Base-by-base conservation (phyloP, 148 eudicot genomes). In the Polygonum aviculare region DNA sequence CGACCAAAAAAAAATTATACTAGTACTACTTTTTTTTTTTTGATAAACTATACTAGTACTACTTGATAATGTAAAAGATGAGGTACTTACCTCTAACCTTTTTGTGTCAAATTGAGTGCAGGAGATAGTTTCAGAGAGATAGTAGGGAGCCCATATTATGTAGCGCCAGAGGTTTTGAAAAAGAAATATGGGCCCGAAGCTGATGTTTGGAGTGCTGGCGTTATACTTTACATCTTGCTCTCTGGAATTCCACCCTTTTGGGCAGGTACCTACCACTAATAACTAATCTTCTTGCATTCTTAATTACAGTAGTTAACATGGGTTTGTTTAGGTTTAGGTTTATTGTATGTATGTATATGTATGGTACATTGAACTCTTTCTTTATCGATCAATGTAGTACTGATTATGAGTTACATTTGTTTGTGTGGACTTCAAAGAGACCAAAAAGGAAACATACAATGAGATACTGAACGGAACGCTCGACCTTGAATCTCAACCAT, bases 151-250 rank as follows among this genome's bases (percentile, higher is more conserved):
- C 89, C 95, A 4, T 88, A 78, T 82, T 90, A 90, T 69, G 88
- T 88, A 54, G 95, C 95, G 14, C 95, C 95, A 62, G 95, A 90
- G 79, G 92, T 88, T 19, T 52, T 90, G 81, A 83, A 76, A 69
- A 88, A 90, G 78, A 83, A 78, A 36, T 90, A 90, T 50, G 95
- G 95, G 47, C 90, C 88, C 69, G 95, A 90, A 84, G 84, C 84
- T 38, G 95, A 90, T 81, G 95, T 90, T 38, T 90, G 95, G 95
- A 90, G 95, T 81, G 95, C 90, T 44, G 95, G 95, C 65, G 89
- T 90, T 48, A 90, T 90, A 6, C 77, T 90, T 22, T 90, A 90
- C 83, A 90, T 90, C 74, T 80, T 90, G 78, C 83, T 90, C 31
- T 47, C 86, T 55, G 94, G 94, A 6, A 87, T 84, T 76, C 94